phyloP scores from a whole-genome alignment of 106 monocot genomes.

The Apostasia ramifera region DNA sequence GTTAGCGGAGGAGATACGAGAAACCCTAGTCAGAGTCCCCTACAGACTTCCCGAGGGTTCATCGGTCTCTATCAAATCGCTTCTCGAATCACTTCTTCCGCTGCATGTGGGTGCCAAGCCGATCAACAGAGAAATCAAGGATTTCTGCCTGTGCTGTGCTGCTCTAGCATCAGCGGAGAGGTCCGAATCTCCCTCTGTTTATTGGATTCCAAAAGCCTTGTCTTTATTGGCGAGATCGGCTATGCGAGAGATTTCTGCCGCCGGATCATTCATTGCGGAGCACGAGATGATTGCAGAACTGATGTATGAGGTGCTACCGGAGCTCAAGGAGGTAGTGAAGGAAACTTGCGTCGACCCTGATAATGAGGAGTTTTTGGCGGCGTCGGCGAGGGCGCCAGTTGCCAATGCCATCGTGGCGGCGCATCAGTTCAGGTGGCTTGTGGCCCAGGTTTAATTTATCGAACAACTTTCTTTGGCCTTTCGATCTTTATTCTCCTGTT shows the following conservation, averaged over 20 bases:
- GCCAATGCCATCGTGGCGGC: conserved; percentile 52
- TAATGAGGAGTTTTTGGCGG: conserved; percentile 24
- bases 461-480: neutral
- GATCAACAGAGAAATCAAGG: conserved; percentile 14
- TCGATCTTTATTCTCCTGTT: neutral
- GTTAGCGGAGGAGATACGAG: conserved; percentile 26
- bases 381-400: conserved; percentile 33
- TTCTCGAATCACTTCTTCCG: conserved; percentile 46
- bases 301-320: conserved; percentile 33
- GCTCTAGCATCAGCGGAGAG: conserved; percentile 40
- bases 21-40: conserved; percentile 31
- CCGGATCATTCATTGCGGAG: conserved; percentile 13
- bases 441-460: conserved; percentile 52
- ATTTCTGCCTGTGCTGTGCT: conserved; percentile 59
- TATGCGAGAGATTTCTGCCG: conserved; percentile 20
- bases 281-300: conserved; percentile 38
- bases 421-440: conserved; percentile 84
- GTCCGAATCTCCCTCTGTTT: conserved; percentile 53
- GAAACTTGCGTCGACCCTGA: conserved; percentile 44
- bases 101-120: neutral
- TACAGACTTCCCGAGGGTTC: conserved; percentile 41
- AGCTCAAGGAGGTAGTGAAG: conserved; percentile 52
- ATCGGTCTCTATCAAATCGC: conserved; percentile 61
- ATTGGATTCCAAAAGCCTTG: conserved; percentile 58
- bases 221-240: conserved; percentile 21